phyloP scores from a whole-genome alignment of 202 grass and related monocot genomes.

The Musa balbisiana region DNA sequence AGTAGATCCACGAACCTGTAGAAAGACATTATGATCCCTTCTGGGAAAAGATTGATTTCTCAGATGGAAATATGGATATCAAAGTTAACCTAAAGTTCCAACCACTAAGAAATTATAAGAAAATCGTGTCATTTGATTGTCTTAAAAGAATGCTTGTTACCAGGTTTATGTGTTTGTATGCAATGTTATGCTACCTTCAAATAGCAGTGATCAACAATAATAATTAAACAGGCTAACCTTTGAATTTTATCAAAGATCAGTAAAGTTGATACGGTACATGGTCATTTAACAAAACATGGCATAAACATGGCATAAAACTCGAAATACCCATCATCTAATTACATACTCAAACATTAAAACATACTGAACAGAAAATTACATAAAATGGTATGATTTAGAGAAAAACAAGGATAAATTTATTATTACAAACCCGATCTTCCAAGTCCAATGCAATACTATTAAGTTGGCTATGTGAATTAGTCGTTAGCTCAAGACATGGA shows the following conservation, averaged over 20 bases:
- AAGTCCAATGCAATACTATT: slow-evolving; percentile 58
- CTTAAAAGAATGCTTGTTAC: not conserved
- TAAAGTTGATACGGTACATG: not conserved
- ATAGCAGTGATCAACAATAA: not conserved
- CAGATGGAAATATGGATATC: too few species aligned
- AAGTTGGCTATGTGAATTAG: slow-evolving; percentile 56
- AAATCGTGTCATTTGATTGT: not conserved
- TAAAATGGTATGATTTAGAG: too few species aligned
- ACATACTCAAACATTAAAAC: not conserved
- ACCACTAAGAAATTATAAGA: too few species aligned
- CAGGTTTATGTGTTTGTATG: not conserved
- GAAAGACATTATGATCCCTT: slow-evolving; percentile 20
- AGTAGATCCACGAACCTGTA: slow-evolving; percentile 9
- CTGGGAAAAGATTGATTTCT: not conserved
- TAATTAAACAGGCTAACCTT: not conserved
- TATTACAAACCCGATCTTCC: slow-evolving; percentile 47
- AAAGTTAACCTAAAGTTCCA: too few species aligned
- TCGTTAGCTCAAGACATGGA: slow-evolving; percentile 61
- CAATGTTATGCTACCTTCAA: not conserved
- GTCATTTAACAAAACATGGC: not conserved
- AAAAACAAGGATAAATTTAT: slow-evolving; percentile 2
- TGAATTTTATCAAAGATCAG: not conserved
- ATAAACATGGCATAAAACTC: not conserved
- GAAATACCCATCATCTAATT: not conserved
- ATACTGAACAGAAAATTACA: not conserved